Evolutionary conservation across 208 protist genomes (phyloP).

Genomic region (Wallacemonas sp.): DNA sequence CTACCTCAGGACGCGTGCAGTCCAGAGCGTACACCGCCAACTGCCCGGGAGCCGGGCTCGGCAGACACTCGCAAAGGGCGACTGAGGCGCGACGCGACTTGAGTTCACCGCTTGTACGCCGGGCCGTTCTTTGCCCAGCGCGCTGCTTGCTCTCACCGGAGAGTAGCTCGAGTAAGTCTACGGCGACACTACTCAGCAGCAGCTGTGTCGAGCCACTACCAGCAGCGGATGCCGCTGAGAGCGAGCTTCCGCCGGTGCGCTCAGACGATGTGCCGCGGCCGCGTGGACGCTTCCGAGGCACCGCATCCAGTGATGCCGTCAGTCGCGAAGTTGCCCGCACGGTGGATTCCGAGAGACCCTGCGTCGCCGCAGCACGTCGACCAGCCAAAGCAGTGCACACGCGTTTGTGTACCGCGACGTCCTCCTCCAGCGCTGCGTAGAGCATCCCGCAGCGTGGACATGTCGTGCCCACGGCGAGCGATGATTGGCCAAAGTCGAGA

Average conservation of each 20-base stretch:
- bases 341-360: not conserved
- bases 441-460: conserved; percentile 68
- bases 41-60: not conserved
- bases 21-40: not conserved
- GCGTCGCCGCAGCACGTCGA: not conserved
- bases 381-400: conserved; percentile 19
- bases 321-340: not conserved
- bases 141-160: not conserved
- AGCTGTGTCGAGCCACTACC: not conserved
- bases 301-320: not conserved
- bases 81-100: not conserved
- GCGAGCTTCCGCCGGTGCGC: no score
- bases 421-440: conserved; percentile 40
- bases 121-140: not conserved
- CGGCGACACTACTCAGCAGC: not conserved
- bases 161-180: not conserved
- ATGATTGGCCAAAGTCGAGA: conserved; percentile 75
- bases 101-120: not conserved
- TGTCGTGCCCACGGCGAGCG: conserved; percentile 12
- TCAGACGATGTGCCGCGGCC: no score
- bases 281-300: not conserved
- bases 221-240: no score
- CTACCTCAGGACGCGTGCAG: not conserved
- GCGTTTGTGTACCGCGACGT: conserved; percentile 47
- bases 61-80: not conserved